phyloP scores from a whole-genome alignment of 768 basidiomycete species.

The Termitomyces sp. region DNA sequence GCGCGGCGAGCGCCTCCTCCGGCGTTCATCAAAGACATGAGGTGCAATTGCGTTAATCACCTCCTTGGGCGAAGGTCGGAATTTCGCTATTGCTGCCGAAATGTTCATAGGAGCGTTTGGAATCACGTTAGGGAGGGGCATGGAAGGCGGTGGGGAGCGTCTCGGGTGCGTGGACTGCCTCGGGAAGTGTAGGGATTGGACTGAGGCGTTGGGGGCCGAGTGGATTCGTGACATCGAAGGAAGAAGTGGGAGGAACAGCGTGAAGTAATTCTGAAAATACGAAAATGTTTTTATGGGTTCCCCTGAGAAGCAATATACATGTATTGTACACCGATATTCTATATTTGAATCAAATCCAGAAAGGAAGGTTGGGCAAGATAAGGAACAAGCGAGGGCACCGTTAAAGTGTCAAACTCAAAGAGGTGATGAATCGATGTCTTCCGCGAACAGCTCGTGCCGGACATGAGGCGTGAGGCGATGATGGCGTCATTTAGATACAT shows the following conservation, averaged over 20 bases:
- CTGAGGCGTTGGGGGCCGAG: constrained; percentile 5
- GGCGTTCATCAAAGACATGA: constrained; percentile 41
- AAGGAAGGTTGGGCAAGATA: not conserved
- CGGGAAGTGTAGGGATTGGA: constrained; percentile 4
- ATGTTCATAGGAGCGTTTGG: constrained; percentile 10
- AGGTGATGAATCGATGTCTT: constrained; percentile 4
- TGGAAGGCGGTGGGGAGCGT: not conserved
- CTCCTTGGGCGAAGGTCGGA: constrained; percentile 38
- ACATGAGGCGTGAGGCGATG: constrained; percentile 18
- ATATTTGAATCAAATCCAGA: constrained; percentile 5
- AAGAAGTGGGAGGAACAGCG: constrained; percentile 3
- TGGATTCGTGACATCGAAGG: constrained; percentile 6
- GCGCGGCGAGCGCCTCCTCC: constrained; percentile 20
- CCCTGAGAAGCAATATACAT: not conserved
- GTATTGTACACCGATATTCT: not conserved
- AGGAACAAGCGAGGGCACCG: constrained; percentile 2
- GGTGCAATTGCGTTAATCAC: constrained; percentile 44
- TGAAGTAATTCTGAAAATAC: constrained; percentile 1
- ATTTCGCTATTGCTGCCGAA: constrained; percentile 34
- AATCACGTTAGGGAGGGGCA: not conserved
- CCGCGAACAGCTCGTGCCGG: constrained; percentile 3
- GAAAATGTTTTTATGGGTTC: constrained; percentile 8
- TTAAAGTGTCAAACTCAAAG: not conserved
- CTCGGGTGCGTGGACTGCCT: not conserved
- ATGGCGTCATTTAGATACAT: constrained; percentile 10